These are phyloP conservation scores for Xylaria polymorpha DNA, from an alignment of 2,329 filamentous ascomycete species.

Conservation along the genomic window DNA sequence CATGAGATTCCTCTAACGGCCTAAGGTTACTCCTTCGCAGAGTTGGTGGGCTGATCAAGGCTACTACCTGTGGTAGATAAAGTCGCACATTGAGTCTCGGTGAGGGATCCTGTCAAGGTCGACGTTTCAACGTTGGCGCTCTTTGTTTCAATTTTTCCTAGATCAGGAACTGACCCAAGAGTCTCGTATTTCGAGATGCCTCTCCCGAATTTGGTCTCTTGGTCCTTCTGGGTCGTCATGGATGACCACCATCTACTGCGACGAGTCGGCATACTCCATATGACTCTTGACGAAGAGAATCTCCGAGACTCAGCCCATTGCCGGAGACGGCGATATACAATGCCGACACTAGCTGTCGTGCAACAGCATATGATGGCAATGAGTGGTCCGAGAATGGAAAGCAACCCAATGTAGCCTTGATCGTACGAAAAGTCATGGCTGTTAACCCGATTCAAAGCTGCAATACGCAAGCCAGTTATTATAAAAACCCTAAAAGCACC, in stretches of 20 bases:
- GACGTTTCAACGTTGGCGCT: background rate
- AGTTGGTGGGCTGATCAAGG: background rate
- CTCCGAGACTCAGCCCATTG: background rate
- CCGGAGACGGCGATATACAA: background rate
- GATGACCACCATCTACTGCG: constrained; percentile 4
- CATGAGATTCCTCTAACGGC: background rate
- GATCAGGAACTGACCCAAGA: background rate
- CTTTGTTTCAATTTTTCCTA: constrained; percentile 1
- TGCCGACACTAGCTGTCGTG: background rate
- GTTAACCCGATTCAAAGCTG: constrained; percentile 27
- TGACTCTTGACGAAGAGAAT: constrained; percentile 3
- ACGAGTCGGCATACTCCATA: background rate
- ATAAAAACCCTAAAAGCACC: constrained; percentile 17
- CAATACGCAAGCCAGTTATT: constrained; percentile 27
- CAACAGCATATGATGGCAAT: constrained; percentile 28
- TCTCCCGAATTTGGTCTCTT: background rate
- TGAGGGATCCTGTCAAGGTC: background rate
- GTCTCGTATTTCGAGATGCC: background rate
- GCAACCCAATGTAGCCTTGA: constrained; percentile 26
- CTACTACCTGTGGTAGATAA: background rate
- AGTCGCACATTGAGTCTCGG: background rate
- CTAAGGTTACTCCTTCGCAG: background rate
- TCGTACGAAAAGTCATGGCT: constrained; percentile 29
- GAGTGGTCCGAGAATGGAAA: constrained; percentile 27
- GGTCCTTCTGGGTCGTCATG: background rate